A percentile compares a stretch with the other conserved stretches of the same genome.
Conservation (phyloP, 768 basidiomycete species). For the Bullera alba region DNA sequence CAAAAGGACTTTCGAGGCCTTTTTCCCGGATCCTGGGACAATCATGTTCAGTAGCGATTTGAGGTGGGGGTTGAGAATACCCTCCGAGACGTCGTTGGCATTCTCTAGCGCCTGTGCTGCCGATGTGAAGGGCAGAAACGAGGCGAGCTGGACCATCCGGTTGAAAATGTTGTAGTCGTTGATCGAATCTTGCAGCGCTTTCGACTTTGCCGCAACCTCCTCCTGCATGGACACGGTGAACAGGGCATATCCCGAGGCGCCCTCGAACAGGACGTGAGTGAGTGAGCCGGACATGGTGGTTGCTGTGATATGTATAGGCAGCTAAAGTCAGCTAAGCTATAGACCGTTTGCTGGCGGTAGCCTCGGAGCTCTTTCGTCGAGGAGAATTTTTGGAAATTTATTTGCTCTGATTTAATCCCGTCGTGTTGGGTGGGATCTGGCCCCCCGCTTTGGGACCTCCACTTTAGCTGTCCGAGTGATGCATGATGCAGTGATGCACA, state of each 20-base stretch:
- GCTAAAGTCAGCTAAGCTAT: too few relatives aligned
- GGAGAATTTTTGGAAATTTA: neutral
- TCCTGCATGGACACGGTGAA: conserved; percentile 82
- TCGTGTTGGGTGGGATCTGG: too few relatives aligned
- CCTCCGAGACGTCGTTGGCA: conserved; percentile 91
- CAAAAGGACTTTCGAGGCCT: conserved; percentile 53
- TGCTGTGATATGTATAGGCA: neutral
- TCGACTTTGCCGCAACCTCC: conserved; percentile 73
- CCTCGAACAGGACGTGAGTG: conserved; percentile 86
- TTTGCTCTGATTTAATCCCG: neutral
- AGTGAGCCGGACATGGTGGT: conserved; percentile 48
- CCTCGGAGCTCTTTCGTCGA: too few relatives aligned
- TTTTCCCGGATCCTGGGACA: conserved; percentile 29
- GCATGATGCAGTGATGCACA: too few relatives aligned
- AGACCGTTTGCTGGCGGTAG: too few relatives aligned
- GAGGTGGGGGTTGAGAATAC: conserved; percentile 50
- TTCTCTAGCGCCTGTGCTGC: conserved; percentile 92
- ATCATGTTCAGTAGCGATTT: conserved; percentile 29
- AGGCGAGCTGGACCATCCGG: conserved; percentile 83
- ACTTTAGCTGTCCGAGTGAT: too few relatives aligned
- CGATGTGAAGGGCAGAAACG: conserved; percentile 88
- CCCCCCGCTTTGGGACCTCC: too few relatives aligned
- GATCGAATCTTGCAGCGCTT: conserved; percentile 75
- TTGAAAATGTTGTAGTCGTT: conserved; percentile 78
- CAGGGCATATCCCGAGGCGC: conserved; percentile 86